These are phyloP conservation scores for Candida nonsorbophila DNA, from an alignment of 805 yeast species.

Conservation along the genomic window DNA sequence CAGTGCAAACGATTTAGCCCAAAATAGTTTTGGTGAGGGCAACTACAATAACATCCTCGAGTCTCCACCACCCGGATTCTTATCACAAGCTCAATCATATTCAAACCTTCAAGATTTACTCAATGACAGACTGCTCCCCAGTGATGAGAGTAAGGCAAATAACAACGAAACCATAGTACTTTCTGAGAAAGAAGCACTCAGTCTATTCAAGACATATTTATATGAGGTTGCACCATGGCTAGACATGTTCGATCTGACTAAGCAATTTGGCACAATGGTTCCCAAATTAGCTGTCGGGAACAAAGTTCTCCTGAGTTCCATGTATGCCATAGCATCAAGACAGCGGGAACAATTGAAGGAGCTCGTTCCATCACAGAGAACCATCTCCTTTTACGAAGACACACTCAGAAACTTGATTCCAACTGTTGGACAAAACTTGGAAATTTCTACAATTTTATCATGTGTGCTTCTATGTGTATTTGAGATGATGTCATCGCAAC, in stretches of 20 bases:
- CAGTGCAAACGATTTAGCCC: constrained; percentile 3
- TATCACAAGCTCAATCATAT: too few relatives aligned
- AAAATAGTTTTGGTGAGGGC: too few relatives aligned
- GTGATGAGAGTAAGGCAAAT: too few relatives aligned
- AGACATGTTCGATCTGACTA: constrained; percentile 31
- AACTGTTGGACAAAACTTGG: constrained; percentile 21
- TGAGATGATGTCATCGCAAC: constrained; percentile 36
- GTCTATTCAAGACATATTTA: constrained; percentile 24
- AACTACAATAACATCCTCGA: constrained; percentile 10
- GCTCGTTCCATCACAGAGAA: constrained; percentile 15
- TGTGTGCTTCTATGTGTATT: constrained; percentile 40
- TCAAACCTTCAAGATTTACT: too few relatives aligned
- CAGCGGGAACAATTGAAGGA: constrained; percentile 22
- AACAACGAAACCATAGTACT: constrained; percentile 1
- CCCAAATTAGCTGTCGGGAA: constrained; percentile 7
- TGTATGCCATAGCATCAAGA: constrained; percentile 28
- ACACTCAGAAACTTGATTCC: constrained; percentile 27
- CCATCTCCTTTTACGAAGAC: constrained; percentile 25
- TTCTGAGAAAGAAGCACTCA: constrained; percentile 16
- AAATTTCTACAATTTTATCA: constrained; percentile 24
- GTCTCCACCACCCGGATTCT: constrained; percentile 6
- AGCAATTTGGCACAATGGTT: constrained; percentile 23
- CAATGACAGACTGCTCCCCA: too few relatives aligned
- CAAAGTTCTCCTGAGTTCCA: constrained; percentile 16
- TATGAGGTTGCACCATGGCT: constrained; percentile 35